Base-by-base conservation (phyloP, 2,329 filamentous ascomycete genomes). In the Reticulascus tulasneorum region DNA sequence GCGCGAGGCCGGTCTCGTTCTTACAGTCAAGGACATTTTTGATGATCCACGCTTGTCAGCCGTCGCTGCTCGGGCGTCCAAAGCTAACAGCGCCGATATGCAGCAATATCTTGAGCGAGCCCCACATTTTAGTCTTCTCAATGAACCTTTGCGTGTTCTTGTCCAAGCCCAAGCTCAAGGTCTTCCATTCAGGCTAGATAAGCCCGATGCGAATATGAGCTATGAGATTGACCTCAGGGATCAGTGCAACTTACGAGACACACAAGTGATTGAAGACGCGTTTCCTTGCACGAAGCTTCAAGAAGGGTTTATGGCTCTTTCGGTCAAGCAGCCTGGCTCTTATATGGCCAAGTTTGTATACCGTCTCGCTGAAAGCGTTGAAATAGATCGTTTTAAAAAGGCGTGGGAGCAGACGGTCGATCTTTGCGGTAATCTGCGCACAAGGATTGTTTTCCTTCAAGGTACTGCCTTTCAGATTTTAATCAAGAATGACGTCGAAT, bases 261-360 rank as follows among this genome's bases (percentile, higher is more conserved):
- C 10, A 5, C 22, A 22, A 4, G 16, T 33, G 16, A 33, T 33
- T 13, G 22, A 33, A 23, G 62, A 69, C 37, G 43, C 58, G 1
- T 67, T 61, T 28, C 64, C 64, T 7, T 65, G 62, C 47, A 62
- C 60, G 6, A 52, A 58, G 2, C 47, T 67, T 1, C 65, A 69
- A 33, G 59, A 62, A 35, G 63, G 61, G 4, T 49, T 69, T 2
- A 47, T 70, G 19, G 55, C 62, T 0, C 40, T 66, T 1, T 52
- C 63, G 1, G 47, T 43, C 11, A 55, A 54, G 23, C 47, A 56
- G 12, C 33, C 49, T 1, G 62, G 61, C 5, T 56, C 58, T 2
- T 27, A 27, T 16, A 20, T 31, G 16, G 25, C 25, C 4, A n/a
- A 16, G 8, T 27, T 27, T 16, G 17, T 15, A n/a, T 15, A 15